These are phyloP conservation scores for Phaffomyces opuntiae DNA, from an alignment of 805 yeast genomes.

Conservation along the genomic window DNA sequence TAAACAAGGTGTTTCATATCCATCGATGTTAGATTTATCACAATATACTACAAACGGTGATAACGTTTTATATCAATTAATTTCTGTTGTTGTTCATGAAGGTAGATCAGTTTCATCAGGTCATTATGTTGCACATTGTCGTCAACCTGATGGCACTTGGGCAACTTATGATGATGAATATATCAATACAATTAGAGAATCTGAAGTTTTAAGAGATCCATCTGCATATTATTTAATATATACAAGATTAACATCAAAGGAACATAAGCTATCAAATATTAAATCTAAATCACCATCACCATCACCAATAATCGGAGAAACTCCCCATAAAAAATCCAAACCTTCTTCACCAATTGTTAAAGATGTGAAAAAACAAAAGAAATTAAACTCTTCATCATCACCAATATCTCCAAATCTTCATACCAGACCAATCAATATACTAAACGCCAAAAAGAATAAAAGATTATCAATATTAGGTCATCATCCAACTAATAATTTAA, in stretches of 20 bases:
- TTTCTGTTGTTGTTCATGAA: conserved; percentile 86
- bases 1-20: conserved; percentile 79
- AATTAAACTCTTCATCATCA: neutral
- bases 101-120: conserved; percentile 92
- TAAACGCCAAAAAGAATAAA: conserved; percentile 9
- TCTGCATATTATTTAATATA: conserved; percentile 88
- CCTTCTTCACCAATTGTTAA: neutral
- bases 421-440: neutral
- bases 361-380: neutral
- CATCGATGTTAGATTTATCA: conserved; percentile 67
- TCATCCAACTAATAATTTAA: conserved; percentile 21
- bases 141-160: conserved; percentile 92
- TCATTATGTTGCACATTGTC: conserved; percentile 85
- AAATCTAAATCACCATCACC: neutral
- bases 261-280: conserved; percentile 12
- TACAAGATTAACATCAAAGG: conserved; percentile 62
- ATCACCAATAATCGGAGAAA: neutral
- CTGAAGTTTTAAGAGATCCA: conserved; percentile 71
- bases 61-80: conserved; percentile 60
- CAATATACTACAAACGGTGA: conserved; percentile 43
- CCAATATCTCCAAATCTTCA: neutral
- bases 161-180: conserved; percentile 91
- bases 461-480: conserved; percentile 6
- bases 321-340: no score
- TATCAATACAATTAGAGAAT: conserved; percentile 64